These are phyloP conservation scores for Cavenderia fasciculata DNA, from an alignment of 78 protist species.

Conservation along the genomic window DNA sequence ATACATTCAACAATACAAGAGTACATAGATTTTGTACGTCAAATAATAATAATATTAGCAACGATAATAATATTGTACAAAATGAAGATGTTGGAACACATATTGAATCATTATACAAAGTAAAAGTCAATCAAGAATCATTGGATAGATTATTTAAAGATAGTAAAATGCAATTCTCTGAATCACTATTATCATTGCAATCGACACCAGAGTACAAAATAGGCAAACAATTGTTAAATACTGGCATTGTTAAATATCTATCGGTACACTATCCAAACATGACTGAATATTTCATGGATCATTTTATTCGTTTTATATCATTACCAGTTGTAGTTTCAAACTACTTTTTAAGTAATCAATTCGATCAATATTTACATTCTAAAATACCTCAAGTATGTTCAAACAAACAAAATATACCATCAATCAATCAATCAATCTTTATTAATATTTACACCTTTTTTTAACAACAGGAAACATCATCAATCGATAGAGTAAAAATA, in stretches of 20 bases:
- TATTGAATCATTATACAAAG: too few relatives aligned
- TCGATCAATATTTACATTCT: conserved; percentile 4
- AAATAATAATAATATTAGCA: conserved; percentile 2
- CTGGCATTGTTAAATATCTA: conserved; percentile 29
- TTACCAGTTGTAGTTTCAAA: conserved; percentile 17
- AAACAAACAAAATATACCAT: not conserved
- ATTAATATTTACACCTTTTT: not conserved
- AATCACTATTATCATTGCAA: too few relatives aligned
- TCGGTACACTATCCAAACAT: conserved; percentile 23
- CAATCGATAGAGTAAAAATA: conserved; percentile 2
- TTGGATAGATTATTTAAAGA: too few relatives aligned
- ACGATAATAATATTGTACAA: not conserved
- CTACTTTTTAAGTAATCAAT: not conserved
- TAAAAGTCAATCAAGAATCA: too few relatives aligned
- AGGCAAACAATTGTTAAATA: not conserved
- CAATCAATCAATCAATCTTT: not conserved
- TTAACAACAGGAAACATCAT: not conserved
- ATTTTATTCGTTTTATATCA: not conserved
- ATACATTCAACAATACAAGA: too few relatives aligned
- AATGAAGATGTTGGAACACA: too few relatives aligned
- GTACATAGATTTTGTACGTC: too few relatives aligned
- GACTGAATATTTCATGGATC: not conserved
- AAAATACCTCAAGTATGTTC: not conserved
- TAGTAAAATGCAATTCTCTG: too few relatives aligned
- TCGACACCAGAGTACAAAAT: too few relatives aligned